Evolutionary conservation across 805 yeast species (phyloP).

Genomic region (Lipomyces spencermartinsiae): DNA sequence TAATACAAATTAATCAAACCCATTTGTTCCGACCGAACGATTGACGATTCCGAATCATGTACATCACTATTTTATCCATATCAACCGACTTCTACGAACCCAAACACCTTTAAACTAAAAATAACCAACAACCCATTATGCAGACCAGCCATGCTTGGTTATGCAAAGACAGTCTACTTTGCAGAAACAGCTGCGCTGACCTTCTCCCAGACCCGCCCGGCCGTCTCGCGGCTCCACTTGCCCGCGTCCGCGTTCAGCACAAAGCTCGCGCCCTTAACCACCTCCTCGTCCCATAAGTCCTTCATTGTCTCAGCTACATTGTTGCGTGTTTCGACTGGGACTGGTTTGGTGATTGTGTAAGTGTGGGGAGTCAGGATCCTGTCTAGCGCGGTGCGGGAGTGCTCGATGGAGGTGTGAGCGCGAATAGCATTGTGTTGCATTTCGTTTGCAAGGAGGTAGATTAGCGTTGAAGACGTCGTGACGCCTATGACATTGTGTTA

Average conservation of each 20-base stretch:
- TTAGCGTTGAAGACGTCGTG: slow-evolving; percentile 64
- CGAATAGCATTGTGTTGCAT: slow-evolving; percentile 56
- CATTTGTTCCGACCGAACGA: background rate
- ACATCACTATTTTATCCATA: background rate
- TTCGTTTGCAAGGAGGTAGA: slow-evolving; percentile 66
- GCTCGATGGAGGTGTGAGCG: slow-evolving; percentile 56
- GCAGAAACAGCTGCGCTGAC: background rate
- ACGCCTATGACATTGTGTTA: slow-evolving; percentile 50
- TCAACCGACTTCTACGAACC: background rate
- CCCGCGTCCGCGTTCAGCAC: slow-evolving; percentile 42
- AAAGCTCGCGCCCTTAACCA: slow-evolving; percentile 68
- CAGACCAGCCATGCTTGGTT: background rate
- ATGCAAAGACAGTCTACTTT: background rate
- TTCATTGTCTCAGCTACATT: slow-evolving; percentile 64
- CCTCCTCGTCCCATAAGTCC: slow-evolving; percentile 81
- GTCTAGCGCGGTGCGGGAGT: slow-evolving; percentile 58
- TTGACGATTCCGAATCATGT: background rate
- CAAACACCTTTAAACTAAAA: background rate
- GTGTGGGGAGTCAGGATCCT: slow-evolving; percentile 33
- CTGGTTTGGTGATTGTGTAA: slow-evolving; percentile 16
- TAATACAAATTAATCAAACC: background rate
- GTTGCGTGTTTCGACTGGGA: slow-evolving; percentile 49
- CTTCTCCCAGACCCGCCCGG: slow-evolving; percentile 8
- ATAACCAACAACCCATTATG: background rate
- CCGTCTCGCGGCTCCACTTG: slow-evolving; percentile 12